phyloP scores from a whole-genome alignment of 1,139 yeast species.

The Wickerhamomyces sp. region DNA sequence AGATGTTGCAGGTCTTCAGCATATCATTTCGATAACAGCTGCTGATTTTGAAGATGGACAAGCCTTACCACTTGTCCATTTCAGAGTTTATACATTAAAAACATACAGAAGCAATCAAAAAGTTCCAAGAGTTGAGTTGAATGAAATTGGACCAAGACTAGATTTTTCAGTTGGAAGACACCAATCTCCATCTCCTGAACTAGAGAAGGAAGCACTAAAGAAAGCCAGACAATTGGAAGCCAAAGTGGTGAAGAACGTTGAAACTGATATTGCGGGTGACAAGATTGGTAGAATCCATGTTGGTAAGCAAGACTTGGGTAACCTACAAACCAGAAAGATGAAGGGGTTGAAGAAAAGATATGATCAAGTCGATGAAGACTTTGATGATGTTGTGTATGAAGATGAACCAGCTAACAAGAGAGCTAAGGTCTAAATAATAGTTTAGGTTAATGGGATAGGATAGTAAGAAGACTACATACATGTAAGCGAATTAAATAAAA shows the following conservation, averaged over 20 bases:
- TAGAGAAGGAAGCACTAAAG: conserved; percentile 84
- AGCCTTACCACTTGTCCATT: conserved; percentile 72
- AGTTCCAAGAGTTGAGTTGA: conserved; percentile 89
- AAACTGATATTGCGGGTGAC: conserved; percentile 88
- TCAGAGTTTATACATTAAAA: conserved; percentile 85
- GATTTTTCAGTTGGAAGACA: conserved; percentile 91
- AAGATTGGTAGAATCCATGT: conserved; percentile 94
- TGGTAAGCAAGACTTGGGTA: conserved; percentile 89
- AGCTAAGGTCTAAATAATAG: conserved; percentile 25
- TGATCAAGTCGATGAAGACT: conserved; percentile 68
- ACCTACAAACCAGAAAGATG: conserved; percentile 95
- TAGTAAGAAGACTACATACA: too few relatives aligned
- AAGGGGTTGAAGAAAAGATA: conserved; percentile 89
- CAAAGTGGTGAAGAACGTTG: conserved; percentile 84
- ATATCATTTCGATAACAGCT: conserved; percentile 78
- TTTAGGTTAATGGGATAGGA: not conserved
- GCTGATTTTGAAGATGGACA: conserved; percentile 73
- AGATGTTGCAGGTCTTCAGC: conserved; percentile 94
- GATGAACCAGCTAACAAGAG: conserved; percentile 40
- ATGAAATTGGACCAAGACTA: conserved; percentile 93
- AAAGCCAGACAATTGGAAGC: conserved; percentile 80
- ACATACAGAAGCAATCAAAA: conserved; percentile 82
- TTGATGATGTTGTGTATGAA: conserved; percentile 42
- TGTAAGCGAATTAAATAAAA: too few relatives aligned
- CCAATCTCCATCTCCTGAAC: conserved; percentile 78